Percentiles rank a stretch among this genome's conserved stretches.
These are phyloP conservation scores for Fagopyrum esculentum DNA, from an alignment of 148 eudicot species.

Conservation along the genomic window DNA sequence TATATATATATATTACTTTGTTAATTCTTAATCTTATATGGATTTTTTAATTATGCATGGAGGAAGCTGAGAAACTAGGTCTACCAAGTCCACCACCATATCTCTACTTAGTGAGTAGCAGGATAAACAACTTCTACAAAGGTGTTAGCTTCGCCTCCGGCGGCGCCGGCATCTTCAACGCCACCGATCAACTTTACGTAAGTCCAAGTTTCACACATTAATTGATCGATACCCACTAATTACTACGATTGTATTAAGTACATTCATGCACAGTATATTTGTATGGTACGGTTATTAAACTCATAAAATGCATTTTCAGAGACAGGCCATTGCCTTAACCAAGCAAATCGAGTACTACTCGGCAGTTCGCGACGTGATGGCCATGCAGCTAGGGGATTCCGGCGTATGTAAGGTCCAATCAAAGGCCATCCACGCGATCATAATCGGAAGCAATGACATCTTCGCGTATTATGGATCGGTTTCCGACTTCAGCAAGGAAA, in stretches of 20 bases:
- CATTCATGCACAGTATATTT: no score
- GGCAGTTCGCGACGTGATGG: conserved; percentile 31
- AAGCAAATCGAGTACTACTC: conserved; percentile 47
- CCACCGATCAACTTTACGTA: conserved; percentile 44
- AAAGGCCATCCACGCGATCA: conserved; percentile 47
- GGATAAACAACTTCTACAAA: conserved; percentile 20
- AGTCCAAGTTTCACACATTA: conserved; percentile 20
- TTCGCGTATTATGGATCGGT: conserved; percentile 34
- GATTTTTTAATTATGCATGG: not conserved
- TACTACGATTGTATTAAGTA: no score
- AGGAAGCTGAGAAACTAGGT: conserved; percentile 56
- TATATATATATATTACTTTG: no score
- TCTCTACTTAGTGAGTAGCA: conserved; percentile 24
- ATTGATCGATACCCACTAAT: no score
- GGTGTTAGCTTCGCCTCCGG: conserved; percentile 94
- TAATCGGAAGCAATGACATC: conserved; percentile 75
- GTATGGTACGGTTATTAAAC: not conserved
- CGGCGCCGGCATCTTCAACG: conserved; percentile 68
- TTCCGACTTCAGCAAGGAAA: not conserved
- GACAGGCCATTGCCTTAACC: conserved; percentile 38
- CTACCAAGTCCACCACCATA: conserved; percentile 46
- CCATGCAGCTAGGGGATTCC: conserved; percentile 31
- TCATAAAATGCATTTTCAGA: conserved; percentile 17
- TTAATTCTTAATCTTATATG: no score
- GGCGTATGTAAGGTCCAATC: conserved; percentile 33